Evolutionary conservation across 805 yeast species (phyloP).

Genomic region (Wickerhamiella azymoides): DNA sequence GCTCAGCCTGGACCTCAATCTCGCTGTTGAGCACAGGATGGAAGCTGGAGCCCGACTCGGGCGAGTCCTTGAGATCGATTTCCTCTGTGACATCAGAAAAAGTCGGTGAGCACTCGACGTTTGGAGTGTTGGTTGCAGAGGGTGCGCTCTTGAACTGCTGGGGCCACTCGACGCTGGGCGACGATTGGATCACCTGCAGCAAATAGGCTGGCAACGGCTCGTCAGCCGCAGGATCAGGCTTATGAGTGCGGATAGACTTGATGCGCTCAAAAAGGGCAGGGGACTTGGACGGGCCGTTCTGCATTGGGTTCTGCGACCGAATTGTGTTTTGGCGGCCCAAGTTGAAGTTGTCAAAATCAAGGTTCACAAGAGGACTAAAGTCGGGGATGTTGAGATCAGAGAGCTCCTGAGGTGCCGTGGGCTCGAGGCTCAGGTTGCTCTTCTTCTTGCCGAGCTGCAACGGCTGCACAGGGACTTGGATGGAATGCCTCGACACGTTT

Average conservation of each 20-base stretch:
- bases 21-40: too few relatives aligned
- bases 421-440: neutral
- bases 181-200: constrained; percentile 17
- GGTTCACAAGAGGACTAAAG: constrained; percentile 5
- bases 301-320: constrained; percentile 9
- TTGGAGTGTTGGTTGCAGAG: neutral
- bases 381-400: constrained; percentile 6
- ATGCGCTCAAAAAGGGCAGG: constrained; percentile 17
- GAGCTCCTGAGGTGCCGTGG: neutral
- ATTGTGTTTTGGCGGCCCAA: constrained; percentile 15
- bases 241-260: constrained; percentile 16
- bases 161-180: constrained; percentile 13
- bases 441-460: constrained; percentile 3
- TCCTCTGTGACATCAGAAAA: neutral
- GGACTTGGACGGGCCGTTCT: constrained; percentile 12
- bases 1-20: neutral
- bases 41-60: neutral
- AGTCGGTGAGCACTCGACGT: neutral
- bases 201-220: constrained; percentile 17
- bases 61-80: neutral
- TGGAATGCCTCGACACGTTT: constrained; percentile 1
- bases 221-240: constrained; percentile 6
- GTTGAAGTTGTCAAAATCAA: constrained; percentile 4
- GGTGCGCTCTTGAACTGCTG: neutral
- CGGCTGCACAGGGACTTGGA: constrained; percentile 6